Base-by-base conservation (phyloP, 164 flowering plant genomes). In the Paratinospora sagittata region DNA sequence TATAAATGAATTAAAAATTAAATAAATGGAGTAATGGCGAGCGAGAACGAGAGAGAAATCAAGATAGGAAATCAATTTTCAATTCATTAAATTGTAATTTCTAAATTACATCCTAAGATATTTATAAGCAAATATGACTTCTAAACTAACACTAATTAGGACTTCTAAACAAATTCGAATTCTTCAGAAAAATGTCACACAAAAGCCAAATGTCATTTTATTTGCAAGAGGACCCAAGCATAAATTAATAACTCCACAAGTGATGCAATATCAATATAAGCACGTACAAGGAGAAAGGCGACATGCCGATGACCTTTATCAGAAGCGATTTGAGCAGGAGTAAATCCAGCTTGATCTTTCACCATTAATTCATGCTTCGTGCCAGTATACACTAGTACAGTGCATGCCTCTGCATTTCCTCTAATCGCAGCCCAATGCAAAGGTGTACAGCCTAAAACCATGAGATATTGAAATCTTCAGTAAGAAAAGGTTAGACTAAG, bases 301-400 rank as follows among this genome's bases (percentile, higher is more conserved):
- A 92, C 81, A 71, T 83, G 89, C 84, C 89, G 93, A 84, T 95
- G 96, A 87, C 96, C 97, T 86, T 88, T 92, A 82, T 95, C 97
- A 81, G 82, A 85, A 69, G 98, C 98, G 77, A 90, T 87, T 80
- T 90, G 87, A 68, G 78, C 69, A 62, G 97, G 98, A 67, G 92
- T 90, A 68, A 83, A 80, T 66, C 98, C 98, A 75, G 93, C 85
- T 70, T 84, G 90, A 77, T 92, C 98, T 83, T 89, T 92, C 78
- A 89, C 79, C 74, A 68, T n/a, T 26, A 95, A 70, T 70, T 90
- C 94, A 34, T 86, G 78, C 77, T 87, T 92, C 65, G 89, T 82
- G 69, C 97, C 97, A 19, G 97, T 86, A 79, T 89, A 93, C 62
- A 88, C 91, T 77, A 95, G 96, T 23, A 95, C 80, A 68, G 89